Base-by-base conservation (phyloP, 768 basidiomycete species). In the Amanita polypyramis region DNA sequence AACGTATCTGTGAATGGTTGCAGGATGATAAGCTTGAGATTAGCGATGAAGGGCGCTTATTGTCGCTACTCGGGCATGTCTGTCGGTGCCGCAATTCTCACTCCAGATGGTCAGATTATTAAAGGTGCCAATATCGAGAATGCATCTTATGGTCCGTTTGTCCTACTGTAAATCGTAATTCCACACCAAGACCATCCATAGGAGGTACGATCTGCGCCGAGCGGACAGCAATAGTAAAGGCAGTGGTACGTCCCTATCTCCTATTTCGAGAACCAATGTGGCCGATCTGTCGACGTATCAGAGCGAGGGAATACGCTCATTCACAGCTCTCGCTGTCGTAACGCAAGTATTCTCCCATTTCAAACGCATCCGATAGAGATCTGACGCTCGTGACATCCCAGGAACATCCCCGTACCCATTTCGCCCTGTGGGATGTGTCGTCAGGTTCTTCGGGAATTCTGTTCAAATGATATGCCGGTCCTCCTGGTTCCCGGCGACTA, bases 351-450 rank as follows among this genome's bases (percentile, higher is more conserved):
- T 39, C 37, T 10, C 38, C n/a, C 35, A 32, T 30, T 34, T 20
- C 35, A 36, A 34, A 29, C 21, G 25, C 25, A 45, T 29, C 27
- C 17, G 23, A 19, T 15, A 25, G 36, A 21, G 33, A 29, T 20
- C 15, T 32, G 39, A 43, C 11, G n/a, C 21, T 17, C 25, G 4
- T 29, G 23, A 7, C 14, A 23, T 8, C 35, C 10, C 30, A 93
- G 89, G 15, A 85, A 95, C 53, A 79, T 94, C 2, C 56, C 73
- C 0, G 59, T 70, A 0, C 60, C 81, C 0, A 68, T 85, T 39
- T 85, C 92, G 1, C 95, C 95, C 0, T 98, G 96, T 62, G 95
- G 95, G 2, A 80, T 94, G 41, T 99, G 95, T 56, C 83, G 95
- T 6, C 94, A 97, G 61, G 76, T 96, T 44, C 74, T 91, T 42